A percentile compares a stretch with the other conserved stretches of the same genome.
phyloP scores from a whole-genome alignment of 1,284 basidiomycete species.

The Moesziomyces globuligerus region DNA sequence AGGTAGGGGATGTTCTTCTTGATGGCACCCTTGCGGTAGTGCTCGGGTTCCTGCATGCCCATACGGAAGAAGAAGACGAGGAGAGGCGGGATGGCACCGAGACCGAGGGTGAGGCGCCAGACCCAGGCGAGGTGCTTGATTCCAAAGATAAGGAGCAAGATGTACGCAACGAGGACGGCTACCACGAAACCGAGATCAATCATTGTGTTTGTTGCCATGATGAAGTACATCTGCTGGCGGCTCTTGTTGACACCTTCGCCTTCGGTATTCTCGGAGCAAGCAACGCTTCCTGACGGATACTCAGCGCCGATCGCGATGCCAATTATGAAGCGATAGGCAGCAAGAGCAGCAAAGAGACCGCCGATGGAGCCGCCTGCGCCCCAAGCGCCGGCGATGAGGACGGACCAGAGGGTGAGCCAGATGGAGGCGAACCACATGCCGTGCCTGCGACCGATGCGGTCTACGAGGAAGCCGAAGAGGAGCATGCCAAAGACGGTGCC shows the following conservation, averaged over 20 bases:
- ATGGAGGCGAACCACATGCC: constrained; percentile 76
- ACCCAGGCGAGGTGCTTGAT: constrained; percentile 67
- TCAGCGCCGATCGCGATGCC: constrained; percentile 77
- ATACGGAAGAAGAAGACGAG: constrained; percentile 86
- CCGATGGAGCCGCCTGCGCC: constrained; percentile 78
- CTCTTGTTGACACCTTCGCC: constrained; percentile 76
- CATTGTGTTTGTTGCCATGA: constrained; percentile 76
- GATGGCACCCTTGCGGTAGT: constrained; percentile 78
- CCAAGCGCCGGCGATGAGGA: constrained; percentile 80
- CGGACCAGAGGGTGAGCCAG: constrained; percentile 55
- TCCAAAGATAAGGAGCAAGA: constrained; percentile 72
- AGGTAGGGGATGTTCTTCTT: constrained; percentile 78
- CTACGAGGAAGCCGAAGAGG: constrained; percentile 72
- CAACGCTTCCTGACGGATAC: constrained; percentile 91
- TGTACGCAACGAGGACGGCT: constrained; percentile 82
- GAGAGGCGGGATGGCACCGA: constrained; percentile 83
- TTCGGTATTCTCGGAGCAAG: constrained; percentile 89
- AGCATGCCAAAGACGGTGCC: constrained; percentile 76
- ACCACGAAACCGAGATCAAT: constrained; percentile 89
- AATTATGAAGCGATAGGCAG: constrained; percentile 73
- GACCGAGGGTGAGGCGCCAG: constrained; percentile 83
- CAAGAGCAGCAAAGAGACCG: constrained; percentile 80
- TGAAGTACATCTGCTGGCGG: constrained; percentile 85
- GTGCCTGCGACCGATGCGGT: constrained; percentile 86
- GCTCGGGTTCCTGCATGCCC: constrained; percentile 81